Evolutionary conservation across 2,329 filamentous ascomycete genomes (phyloP), one percentile per base, ranked within the genome.

Genomic region (Karstenula rhodostoma): DNA sequence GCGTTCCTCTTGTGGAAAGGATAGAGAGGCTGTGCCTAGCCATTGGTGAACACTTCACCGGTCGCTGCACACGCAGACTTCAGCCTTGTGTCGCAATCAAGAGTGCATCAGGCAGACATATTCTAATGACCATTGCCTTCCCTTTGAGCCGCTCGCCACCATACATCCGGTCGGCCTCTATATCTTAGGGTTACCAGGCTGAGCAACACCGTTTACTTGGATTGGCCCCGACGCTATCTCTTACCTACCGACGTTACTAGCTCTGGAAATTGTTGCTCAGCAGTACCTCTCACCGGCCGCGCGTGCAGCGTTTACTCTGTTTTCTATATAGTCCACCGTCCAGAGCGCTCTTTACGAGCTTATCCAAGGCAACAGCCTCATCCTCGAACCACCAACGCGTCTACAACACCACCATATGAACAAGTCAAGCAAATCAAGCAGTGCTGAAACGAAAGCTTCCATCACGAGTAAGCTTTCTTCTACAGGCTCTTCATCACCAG

Each of bases 401-500:
- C 1, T 12, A 29, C 25, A 46, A 13, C 23, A 32, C 23, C 17
- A 25, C 40, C 56, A 51, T 37, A 74, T 74, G 72, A 69, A 63
- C 63, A 49, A 66, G 6, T 64, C 66, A 57, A 58, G 58, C 12
- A 66, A 29, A 43, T 62, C 61, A 12, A 59, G 58, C 19, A 48
- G 51, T 15, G 62, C 64, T 22, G 50, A 60, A 15, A 54, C 48
- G 8, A 64, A 56, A n/a, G 46, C 49, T 40, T 46, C 64, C 60
- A 57, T 57, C 52, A 44, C 43, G 35, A 43, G 64, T 57, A 53
- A 62, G 61, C 23, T 65, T 65, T 52, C 56, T 65, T n/a, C 71
- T 35, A 56, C 68, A 29, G 64, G 70, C 17, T 60, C 50, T 13
- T 74, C 71, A 5, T 71, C 71, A 9, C 70, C 68, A 40, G 63